Evolutionary conservation across 768 basidiomycete species (phyloP).

Genomic region (Trametes elegans): DNA sequence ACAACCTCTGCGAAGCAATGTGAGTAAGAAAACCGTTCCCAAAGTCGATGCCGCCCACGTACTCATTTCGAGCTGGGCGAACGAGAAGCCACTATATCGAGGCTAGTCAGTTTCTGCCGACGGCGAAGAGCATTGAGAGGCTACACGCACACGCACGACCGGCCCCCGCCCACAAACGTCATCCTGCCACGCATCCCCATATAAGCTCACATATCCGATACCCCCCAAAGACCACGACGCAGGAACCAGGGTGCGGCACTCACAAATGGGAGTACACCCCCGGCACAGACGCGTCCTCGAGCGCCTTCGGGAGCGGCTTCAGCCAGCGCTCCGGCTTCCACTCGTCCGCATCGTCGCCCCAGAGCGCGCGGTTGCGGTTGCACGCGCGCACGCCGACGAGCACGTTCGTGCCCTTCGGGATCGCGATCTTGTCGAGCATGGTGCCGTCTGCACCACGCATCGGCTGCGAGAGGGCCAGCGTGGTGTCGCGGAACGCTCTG

Average conservation of each 20-base stretch:
- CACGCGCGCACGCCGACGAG: constrained; percentile 24
- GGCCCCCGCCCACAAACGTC: constrained; percentile 13
- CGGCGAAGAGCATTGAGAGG: too few species aligned
- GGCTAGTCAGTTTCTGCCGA: not conserved
- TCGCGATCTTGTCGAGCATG: constrained; percentile 20
- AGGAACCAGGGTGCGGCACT: not conserved
- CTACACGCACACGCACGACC: constrained; percentile 11
- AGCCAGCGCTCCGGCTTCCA: constrained; percentile 27
- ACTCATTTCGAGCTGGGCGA: constrained; percentile 20
- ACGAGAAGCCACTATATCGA: constrained; percentile 10
- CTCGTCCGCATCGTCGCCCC: constrained; percentile 26
- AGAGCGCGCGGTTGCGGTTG: constrained; percentile 25
- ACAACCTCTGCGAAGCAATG: constrained; percentile 20
- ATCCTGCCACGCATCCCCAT: too few species aligned
- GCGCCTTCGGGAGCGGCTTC: constrained; percentile 9
- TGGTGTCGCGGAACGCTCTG: constrained; percentile 42
- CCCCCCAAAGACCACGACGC: not conserved
- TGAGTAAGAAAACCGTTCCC: not conserved
- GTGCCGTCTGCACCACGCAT: constrained; percentile 10
- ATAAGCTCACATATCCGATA: too few species aligned
- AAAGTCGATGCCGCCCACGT: not conserved
- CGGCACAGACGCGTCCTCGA: constrained; percentile 12
- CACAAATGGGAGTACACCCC: constrained; percentile 20
- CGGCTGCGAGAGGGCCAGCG: constrained; percentile 26
- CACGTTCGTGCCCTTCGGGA: constrained; percentile 22